Percentiles rank a stretch among this genome's conserved stretches.
Evolutionary conservation across 2,329 filamentous ascomycete species (phyloP).

Genomic region (Lecanosticta acicola): DNA sequence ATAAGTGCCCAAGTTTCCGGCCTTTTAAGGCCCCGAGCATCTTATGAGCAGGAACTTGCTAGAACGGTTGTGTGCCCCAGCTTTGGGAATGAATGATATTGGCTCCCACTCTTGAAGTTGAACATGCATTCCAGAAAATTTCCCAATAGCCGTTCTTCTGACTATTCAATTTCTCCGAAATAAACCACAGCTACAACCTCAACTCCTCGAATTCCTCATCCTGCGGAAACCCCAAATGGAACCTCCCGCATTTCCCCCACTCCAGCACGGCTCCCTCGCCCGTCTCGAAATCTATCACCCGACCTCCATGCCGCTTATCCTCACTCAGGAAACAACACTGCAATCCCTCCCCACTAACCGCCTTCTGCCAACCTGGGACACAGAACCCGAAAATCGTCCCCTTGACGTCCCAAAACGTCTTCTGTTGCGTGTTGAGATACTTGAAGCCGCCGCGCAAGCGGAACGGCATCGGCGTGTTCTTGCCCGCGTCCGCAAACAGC

Average conservation of each 20-base stretch:
- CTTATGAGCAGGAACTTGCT: too few species aligned
- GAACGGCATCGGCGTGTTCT: constrained; percentile 39
- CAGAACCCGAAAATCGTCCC: constrained; percentile 39
- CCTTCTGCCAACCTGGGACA: constrained; percentile 38
- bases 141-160: too few species aligned
- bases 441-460: constrained; percentile 34
- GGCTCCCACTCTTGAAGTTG: too few species aligned
- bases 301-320: constrained; percentile 33
- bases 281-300: constrained; percentile 36
- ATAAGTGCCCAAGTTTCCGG: too few species aligned
- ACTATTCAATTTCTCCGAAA: too few species aligned
- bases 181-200: constrained; percentile 14
- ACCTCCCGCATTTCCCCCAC: constrained; percentile 39
- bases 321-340: constrained; percentile 36
- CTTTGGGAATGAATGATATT: too few species aligned
- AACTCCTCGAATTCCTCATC: constrained; percentile 38
- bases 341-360: constrained; percentile 36
- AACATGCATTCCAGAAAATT: too few species aligned
- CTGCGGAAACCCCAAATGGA: constrained; percentile 40
- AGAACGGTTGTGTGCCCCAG: too few species aligned
- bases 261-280: constrained; percentile 31
- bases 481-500: constrained; percentile 25
- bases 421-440: constrained; percentile 30
- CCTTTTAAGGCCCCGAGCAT: too few species aligned
- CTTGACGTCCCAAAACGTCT: constrained; percentile 29